Conservation (phyloP, 441 rosid species). For the Erysimum cheiri region DNA sequence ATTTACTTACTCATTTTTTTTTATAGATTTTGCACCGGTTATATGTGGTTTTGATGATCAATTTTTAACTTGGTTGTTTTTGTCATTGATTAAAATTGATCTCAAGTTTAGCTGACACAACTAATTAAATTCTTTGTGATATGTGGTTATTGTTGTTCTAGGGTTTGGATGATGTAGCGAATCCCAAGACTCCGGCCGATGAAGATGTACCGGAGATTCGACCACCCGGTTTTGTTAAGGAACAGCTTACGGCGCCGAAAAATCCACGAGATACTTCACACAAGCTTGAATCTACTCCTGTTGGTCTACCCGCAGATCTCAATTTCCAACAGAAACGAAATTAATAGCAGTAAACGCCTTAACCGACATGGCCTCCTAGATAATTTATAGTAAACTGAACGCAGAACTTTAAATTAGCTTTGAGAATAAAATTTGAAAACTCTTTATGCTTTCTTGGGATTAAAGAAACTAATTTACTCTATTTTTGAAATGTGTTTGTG, state of each 20-base stretch:
- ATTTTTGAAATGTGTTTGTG: constrained; percentile 4
- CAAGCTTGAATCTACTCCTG: constrained; percentile 52
- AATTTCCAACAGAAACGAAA: constrained; percentile 54
- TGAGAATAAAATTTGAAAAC: constrained; percentile 11
- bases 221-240: constrained; percentile 44
- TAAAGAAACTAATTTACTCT: constrained; percentile 21
- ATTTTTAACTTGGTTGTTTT: not conserved
- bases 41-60: not conserved
- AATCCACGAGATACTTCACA: constrained; percentile 46
- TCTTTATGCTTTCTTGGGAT: constrained; percentile 33
- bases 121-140: not conserved
- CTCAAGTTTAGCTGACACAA: not conserved
- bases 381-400: constrained; percentile 25
- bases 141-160: constrained; percentile 28
- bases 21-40: not conserved
- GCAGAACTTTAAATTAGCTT: constrained; percentile 20
- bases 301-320: constrained; percentile 53
- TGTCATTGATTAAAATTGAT: not conserved
- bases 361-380: constrained; percentile 19
- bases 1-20: not conserved
- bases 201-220: constrained; percentile 37
- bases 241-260: constrained; percentile 50
- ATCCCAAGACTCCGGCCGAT: constrained; percentile 37
- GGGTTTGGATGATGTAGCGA: constrained; percentile 58
- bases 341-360: constrained; percentile 26